Percentiles rank a stretch among this genome's conserved stretches.
Conservation (phyloP, 768 basidiomycete genomes). For the Serendipita vermifera region DNA sequence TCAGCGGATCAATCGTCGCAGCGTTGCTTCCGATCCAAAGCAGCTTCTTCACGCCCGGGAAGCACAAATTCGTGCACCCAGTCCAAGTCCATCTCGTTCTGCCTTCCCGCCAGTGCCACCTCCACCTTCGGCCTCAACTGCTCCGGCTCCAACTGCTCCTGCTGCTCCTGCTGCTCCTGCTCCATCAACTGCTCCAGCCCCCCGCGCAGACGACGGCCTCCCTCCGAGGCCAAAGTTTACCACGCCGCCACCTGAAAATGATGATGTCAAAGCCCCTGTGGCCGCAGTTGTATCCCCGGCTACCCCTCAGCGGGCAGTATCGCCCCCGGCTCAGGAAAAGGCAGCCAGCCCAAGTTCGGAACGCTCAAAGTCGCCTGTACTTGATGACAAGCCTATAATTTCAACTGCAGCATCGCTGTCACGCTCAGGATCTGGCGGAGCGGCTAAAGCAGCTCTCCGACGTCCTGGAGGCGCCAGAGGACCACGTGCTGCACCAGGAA, state of each 20-base stretch:
- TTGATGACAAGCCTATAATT: conserved; percentile 15
- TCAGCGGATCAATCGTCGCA: conserved; percentile 71
- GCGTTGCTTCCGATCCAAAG: conserved; percentile 50
- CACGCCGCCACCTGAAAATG: conserved; percentile 8
- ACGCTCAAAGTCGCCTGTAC: conserved; percentile 16
- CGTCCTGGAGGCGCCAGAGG: conserved; percentile 39
- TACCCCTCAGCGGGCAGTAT: conserved; percentile 33
- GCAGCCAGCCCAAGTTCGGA: conserved; percentile 22
- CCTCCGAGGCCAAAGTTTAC: conserved; percentile 9
- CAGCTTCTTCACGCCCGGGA: conserved; percentile 49
- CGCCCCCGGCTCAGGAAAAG: conserved; percentile 26
- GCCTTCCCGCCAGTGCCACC: conserved; percentile 3
- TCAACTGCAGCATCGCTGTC: conserved; percentile 25
- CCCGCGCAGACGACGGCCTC: conserved; percentile 14
- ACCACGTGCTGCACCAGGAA: conserved; percentile 31
- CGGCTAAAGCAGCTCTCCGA: conserved; percentile 30
- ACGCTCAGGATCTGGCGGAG: conserved; percentile 35
- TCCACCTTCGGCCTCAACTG: background rate
- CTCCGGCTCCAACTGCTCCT: conserved; percentile 11
- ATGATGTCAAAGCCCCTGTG: conserved; percentile 19
- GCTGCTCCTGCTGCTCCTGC: conserved; percentile 20
- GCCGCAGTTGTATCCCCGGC: conserved; percentile 31
- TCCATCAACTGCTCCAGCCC: conserved; percentile 14
- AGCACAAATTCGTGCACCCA: conserved; percentile 44
- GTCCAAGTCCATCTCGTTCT: conserved; percentile 9